Evolutionary conservation across 2,329 filamentous ascomycete genomes (phyloP).

Genomic region (Cephalotrichum gorgonifer): DNA sequence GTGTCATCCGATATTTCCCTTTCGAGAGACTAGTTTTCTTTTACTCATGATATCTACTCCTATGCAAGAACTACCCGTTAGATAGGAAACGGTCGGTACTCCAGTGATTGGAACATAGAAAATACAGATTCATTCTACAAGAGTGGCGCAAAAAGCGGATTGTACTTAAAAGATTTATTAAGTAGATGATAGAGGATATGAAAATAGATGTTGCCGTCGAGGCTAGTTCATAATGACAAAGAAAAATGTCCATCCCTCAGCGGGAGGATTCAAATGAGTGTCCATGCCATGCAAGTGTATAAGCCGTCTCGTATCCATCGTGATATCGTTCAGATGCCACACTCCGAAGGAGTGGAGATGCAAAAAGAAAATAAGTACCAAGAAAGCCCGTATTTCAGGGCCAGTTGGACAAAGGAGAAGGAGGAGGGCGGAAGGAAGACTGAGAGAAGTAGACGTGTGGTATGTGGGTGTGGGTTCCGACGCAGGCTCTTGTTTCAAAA

Average conservation of each 20-base stretch:
- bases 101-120: background rate
- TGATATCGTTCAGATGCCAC: background rate
- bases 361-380: background rate
- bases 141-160: background rate
- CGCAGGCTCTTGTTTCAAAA: background rate
- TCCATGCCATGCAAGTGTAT: background rate
- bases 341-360: background rate
- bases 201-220: background rate
- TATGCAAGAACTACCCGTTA: too few species aligned
- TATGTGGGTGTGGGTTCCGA: background rate
- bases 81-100: background rate
- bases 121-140: background rate
- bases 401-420: background rate
- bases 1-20: too few species aligned
- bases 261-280: background rate
- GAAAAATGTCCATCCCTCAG: background rate
- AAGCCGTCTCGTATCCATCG: background rate
- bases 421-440: background rate
- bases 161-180: background rate
- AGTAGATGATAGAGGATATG: background rate
- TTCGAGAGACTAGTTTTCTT: too few species aligned
- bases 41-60: too few species aligned
- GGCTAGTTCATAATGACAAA: background rate
- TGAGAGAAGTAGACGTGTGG: background rate
- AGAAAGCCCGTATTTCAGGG: background rate